Evolutionary conservation across 768 basidiomycete species (phyloP).

Genomic region (Ramaria rubella): DNA sequence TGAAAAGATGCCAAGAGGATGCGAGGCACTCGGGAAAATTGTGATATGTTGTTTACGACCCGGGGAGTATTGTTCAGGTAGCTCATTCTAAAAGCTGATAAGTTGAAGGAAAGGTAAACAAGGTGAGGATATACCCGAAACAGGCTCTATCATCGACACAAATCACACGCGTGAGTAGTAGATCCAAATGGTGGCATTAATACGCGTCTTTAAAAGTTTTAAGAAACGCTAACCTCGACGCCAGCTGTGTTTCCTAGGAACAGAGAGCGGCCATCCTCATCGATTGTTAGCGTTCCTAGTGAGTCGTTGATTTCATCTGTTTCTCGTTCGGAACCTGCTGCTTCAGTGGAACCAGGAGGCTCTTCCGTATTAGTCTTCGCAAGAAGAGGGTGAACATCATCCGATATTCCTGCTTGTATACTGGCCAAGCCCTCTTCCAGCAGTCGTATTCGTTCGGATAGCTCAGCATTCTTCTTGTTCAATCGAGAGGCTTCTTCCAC

Average conservation of each 20-base stretch:
- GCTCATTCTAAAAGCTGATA: neutral
- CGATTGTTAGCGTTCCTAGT: conserved; percentile 7
- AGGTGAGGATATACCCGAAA: neutral
- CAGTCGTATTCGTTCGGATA: conserved; percentile 7
- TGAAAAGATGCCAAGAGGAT: conserved; percentile 9
- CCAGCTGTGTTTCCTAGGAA: conserved; percentile 9
- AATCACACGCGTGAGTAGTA: too few species aligned
- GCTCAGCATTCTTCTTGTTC: conserved; percentile 7
- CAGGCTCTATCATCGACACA: neutral
- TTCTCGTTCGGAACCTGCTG: neutral
- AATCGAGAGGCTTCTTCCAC: conserved; percentile 8
- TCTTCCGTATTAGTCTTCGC: neutral
- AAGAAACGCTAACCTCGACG: conserved; percentile 2
- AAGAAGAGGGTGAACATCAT: conserved; percentile 11
- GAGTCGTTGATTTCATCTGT: conserved; percentile 9
- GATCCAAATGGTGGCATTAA: neutral
- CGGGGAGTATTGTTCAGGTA: neutral
- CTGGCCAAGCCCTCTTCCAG: conserved; percentile 12
- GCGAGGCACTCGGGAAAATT: conserved; percentile 1
- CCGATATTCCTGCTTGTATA: conserved; percentile 10
- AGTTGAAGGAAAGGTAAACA: neutral
- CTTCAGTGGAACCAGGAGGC: neutral
- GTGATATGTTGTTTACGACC: neutral
- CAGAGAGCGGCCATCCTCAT: conserved; percentile 1
- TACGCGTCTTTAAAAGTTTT: neutral